phyloP scores from a whole-genome alignment of 2,329 filamentous ascomycete genomes.

The Colletotrichum eleusines region DNA sequence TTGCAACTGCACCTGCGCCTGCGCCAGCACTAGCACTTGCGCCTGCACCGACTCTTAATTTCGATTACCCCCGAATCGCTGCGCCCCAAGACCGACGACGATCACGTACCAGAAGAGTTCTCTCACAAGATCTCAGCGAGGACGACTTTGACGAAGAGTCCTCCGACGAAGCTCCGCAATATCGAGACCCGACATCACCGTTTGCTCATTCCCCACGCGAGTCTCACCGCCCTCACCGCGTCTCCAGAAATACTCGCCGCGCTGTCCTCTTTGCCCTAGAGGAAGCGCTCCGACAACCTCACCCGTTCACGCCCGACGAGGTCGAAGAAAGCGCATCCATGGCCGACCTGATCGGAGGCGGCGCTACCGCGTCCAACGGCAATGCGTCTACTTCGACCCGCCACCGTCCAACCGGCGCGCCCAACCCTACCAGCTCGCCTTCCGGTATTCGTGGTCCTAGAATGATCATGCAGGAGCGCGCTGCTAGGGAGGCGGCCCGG shows the following conservation, averaged over 20 bases:
- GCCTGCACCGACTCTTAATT: conserved; percentile 31
- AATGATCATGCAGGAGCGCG: conserved; percentile 91
- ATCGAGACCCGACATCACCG: conserved; percentile 43
- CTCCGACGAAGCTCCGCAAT: conserved; percentile 48
- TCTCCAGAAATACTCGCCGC: conserved; percentile 87
- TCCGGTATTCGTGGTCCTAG: conserved; percentile 84
- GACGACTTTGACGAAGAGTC: conserved; percentile 56
- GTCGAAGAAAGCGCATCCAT: conserved; percentile 92
- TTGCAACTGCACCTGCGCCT: conserved; percentile 48
- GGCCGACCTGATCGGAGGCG: conserved; percentile 79
- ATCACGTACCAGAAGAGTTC: conserved; percentile 50
- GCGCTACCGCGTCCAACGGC: conserved; percentile 68
- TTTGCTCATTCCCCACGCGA: conserved; percentile 50
- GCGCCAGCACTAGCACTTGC: conserved; percentile 42
- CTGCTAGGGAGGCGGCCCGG: conserved; percentile 79
- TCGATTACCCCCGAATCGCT: conserved; percentile 43
- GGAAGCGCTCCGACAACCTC: conserved; percentile 86
- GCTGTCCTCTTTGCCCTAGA: conserved; percentile 94
- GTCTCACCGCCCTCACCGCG: conserved; percentile 65
- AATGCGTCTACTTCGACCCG: conserved; percentile 58
- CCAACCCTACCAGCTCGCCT: conserved; percentile 66
- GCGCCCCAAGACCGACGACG: conserved; percentile 44
- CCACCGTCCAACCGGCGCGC: conserved; percentile 61
- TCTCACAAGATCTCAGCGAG: conserved; percentile 64
- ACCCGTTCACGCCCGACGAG: conserved; percentile 84